These are phyloP conservation scores for Lagenidium giganteum DNA, from an alignment of 352 stramenopile genomes.

Conservation along the genomic window DNA sequence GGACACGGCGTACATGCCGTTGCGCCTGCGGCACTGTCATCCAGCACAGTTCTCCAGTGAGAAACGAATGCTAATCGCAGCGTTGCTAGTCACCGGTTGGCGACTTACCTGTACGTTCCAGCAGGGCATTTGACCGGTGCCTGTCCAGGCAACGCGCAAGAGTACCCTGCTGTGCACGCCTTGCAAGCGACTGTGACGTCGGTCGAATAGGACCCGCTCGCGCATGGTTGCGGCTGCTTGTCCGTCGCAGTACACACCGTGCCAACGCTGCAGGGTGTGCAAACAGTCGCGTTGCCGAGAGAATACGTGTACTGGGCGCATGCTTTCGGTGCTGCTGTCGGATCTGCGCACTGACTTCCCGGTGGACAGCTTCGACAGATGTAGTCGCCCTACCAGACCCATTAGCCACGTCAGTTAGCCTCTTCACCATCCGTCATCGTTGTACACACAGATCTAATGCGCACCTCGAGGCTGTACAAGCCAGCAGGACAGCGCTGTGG, in stretches of 20 bases:
- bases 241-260: conserved; percentile 30
- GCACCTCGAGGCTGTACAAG: conserved; percentile 39
- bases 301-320: conserved; percentile 42
- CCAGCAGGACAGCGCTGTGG: conserved; percentile 34
- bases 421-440: conserved; percentile 1
- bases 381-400: conserved; percentile 19
- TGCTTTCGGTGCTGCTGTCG: conserved; percentile 6
- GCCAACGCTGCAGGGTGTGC: conserved; percentile 40
- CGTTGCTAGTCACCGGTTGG: conserved; percentile 6
- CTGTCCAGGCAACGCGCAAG: conserved; percentile 22
- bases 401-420: background rate
- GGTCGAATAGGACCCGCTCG: conserved; percentile 23
- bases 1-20: conserved; percentile 34
- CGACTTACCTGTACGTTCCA: conserved; percentile 29
- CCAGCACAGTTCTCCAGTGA: conserved; percentile 4
- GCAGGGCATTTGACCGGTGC: conserved; percentile 23
- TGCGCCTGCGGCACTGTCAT: conserved; percentile 23
- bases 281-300: conserved; percentile 22
- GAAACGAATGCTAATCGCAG: background rate
- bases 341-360: conserved; percentile 28
- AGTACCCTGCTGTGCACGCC: conserved; percentile 28
- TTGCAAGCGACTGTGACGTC: conserved; percentile 17
- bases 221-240: conserved; percentile 17
- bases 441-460: background rate
- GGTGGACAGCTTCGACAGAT: conserved; percentile 31